A percentile compares a stretch with the other conserved stretches of the same genome.
Evolutionary conservation across 2,329 filamentous ascomycete genomes (phyloP).

Genomic region (Xylariales sp.): DNA sequence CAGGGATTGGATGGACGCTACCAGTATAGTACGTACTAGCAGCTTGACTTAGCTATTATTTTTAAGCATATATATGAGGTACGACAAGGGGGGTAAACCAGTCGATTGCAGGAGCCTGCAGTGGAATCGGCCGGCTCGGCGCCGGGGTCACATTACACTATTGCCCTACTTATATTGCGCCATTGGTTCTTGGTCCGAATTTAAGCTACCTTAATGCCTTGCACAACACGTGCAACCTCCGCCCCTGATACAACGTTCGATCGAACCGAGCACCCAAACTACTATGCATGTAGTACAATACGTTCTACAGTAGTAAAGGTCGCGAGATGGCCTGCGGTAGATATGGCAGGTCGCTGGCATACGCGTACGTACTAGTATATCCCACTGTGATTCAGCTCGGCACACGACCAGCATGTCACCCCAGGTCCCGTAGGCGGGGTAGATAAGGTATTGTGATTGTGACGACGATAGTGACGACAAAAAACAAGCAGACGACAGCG

Average conservation of each 20-base stretch:
- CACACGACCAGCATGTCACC: slow-evolving; percentile 8
- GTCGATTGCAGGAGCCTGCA: slow-evolving; percentile 27
- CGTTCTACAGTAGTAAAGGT: not conserved
- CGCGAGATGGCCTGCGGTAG: not conserved
- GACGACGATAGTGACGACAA: not conserved
- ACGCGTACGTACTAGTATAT: slow-evolving; percentile 4
- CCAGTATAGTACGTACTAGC: too few species aligned
- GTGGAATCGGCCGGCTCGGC: slow-evolving; percentile 34
- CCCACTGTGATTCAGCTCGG: slow-evolving; percentile 12
- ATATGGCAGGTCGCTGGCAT: slow-evolving; percentile 9
- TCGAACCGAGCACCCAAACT: not conserved
- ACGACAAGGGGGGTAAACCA: not conserved
- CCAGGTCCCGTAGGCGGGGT: slow-evolving; percentile 21
- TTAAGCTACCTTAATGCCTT: slow-evolving; percentile 10
- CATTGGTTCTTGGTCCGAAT: slow-evolving; percentile 8
- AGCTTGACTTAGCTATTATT: not conserved
- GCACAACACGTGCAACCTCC: slow-evolving; percentile 26
- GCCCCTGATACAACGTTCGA: slow-evolving; percentile 28
- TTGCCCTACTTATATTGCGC: slow-evolving; percentile 12
- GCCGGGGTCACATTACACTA: slow-evolving; percentile 19
- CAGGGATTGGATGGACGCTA: slow-evolving; percentile 11
- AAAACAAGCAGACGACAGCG: not conserved
- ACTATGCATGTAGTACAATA: not conserved
- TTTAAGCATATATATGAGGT: slow-evolving; percentile 11
- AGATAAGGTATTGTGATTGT: slow-evolving; percentile 21